A percentile compares a stretch with the other conserved stretches of the same genome.
phyloP scores from a whole-genome alignment of 179 eudicot genomes.

The Vitellaria paradoxa region DNA sequence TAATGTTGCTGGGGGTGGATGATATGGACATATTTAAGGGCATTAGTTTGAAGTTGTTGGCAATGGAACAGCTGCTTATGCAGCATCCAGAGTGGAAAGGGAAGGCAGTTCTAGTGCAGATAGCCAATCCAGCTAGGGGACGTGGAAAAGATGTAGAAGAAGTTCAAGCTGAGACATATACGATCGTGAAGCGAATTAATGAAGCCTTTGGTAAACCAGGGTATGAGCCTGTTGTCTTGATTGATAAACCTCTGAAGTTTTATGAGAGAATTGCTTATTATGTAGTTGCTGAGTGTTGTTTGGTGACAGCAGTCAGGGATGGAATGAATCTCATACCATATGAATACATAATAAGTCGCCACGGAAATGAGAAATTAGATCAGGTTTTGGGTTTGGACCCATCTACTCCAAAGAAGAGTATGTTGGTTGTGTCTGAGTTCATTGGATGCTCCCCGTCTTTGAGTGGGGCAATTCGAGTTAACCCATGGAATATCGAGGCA shows the following conservation, averaged over 20 bases:
- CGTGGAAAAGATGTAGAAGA: conserved; percentile 63
- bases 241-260: conserved; percentile 51
- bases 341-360: conserved; percentile 61
- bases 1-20: conserved; percentile 65
- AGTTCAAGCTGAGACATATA: conserved; percentile 48
- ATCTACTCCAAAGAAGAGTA: conserved; percentile 53
- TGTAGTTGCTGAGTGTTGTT: conserved; percentile 69
- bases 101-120: conserved; percentile 51
- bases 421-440: conserved; percentile 76
- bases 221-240: conserved; percentile 52
- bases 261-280: conserved; percentile 65
- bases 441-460: conserved; percentile 76
- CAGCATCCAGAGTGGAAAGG: conserved; percentile 52
- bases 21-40: conserved; percentile 80
- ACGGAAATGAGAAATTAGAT: conserved; percentile 55
- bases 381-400: conserved; percentile 41
- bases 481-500: conserved; percentile 72
- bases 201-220: conserved; percentile 48
- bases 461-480: conserved; percentile 69
- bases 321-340: conserved; percentile 84
- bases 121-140: conserved; percentile 67
- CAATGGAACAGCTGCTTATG: conserved; percentile 62
- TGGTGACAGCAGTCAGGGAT: conserved; percentile 70
- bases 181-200: conserved; percentile 51
- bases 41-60: conserved; percentile 64